Conservation (phyloP, 306 rosid species). For the Alnus glutinosa region DNA sequence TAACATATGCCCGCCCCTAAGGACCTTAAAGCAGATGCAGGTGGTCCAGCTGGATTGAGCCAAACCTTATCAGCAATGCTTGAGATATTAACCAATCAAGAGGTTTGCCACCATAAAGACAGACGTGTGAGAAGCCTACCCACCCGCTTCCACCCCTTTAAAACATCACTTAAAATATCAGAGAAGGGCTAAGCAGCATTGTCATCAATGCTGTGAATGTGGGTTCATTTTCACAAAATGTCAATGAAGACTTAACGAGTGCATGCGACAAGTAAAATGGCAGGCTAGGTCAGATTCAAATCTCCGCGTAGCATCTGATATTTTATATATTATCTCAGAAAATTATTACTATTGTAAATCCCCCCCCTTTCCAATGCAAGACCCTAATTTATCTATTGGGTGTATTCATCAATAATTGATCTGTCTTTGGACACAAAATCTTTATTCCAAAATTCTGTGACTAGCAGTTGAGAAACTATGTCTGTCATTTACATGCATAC, state of each 20-base stretch:
- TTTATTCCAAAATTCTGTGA: not conserved
- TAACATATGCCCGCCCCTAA: not conserved
- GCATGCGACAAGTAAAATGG: not conserved
- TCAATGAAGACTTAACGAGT: not conserved
- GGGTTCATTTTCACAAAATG: not conserved
- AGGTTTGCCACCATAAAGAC: not conserved
- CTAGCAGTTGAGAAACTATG: not conserved
- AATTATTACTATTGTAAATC: not conserved
- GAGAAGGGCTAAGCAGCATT: not conserved
- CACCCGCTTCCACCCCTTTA: not conserved
- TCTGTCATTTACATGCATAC: not conserved
- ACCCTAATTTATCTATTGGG: not conserved
- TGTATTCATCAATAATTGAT: not conserved
- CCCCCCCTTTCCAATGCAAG: not conserved
- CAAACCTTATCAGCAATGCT: not conserved
- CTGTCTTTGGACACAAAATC: not conserved
- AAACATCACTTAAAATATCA: not conserved
- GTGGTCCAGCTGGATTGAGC: not conserved
- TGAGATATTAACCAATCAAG: not conserved
- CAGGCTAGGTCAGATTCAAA: not conserved
- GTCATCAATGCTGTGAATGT: not conserved
- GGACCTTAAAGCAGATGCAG: not conserved
- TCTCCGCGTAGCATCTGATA: not conserved
- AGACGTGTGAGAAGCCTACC: not conserved
- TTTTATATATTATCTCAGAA: not conserved